Conservation (phyloP, 2,329 filamentous ascomycete species). For the Ceratocystis albifundus region DNA sequence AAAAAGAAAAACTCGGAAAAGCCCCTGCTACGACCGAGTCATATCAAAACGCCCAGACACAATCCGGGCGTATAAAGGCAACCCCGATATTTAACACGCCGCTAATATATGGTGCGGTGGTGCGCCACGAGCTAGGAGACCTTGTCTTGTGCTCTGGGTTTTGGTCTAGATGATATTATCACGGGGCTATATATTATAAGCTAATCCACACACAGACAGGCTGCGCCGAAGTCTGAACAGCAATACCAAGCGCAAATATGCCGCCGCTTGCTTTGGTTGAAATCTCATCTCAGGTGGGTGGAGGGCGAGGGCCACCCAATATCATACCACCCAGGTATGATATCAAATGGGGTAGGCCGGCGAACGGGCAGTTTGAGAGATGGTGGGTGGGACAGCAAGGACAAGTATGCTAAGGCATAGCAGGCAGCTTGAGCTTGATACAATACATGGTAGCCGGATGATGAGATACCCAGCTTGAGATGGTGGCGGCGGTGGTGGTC, state of each 20-base stretch:
- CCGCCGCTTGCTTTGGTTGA: neutral
- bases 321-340: neutral
- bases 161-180: neutral
- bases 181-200: neutral
- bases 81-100: neutral
- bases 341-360: neutral
- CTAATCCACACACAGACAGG: conserved; percentile 3
- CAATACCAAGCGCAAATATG: conserved; percentile 1
- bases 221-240: neutral
- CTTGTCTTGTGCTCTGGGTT: too few species aligned
- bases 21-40: too few species aligned
- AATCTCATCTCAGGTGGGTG: conserved; percentile 4
- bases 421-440: too few species aligned
- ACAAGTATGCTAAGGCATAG: too few species aligned
- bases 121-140: neutral
- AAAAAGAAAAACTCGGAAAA: neutral
- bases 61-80: neutral
- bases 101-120: neutral
- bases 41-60: neutral
- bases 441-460: too few species aligned
- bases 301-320: neutral
- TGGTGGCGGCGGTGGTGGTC: too few species aligned
- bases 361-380: neutral
- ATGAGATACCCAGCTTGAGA: too few species aligned
- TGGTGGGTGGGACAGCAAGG: neutral